Evolutionary conservation across 129 eudicot genomes (phyloP).

Genomic region (Deinandra increscens): DNA sequence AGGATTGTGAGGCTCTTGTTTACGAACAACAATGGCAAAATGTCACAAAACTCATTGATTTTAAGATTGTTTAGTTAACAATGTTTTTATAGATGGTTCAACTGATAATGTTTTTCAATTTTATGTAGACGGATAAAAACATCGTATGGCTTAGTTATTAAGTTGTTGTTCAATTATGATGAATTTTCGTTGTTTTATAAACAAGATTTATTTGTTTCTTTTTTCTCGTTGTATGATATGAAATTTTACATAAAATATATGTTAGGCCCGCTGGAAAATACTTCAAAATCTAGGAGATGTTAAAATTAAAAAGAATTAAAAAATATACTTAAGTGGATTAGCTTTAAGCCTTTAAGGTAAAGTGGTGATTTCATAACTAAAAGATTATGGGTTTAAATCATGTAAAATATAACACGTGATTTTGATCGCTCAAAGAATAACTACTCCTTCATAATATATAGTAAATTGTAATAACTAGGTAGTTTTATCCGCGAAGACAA

Average conservation of each 20-base stretch:
- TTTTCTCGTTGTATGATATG: neutral
- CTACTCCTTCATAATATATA: too few species aligned
- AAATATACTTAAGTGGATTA: too few species aligned
- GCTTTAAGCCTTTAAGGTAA: too few species aligned
- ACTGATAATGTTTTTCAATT: neutral
- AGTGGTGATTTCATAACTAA: too few species aligned
- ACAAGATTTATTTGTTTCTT: neutral
- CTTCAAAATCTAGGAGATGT: too few species aligned
- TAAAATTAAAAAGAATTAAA: too few species aligned
- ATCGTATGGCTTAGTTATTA: neutral
- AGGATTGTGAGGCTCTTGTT: slow-evolving; percentile 23
- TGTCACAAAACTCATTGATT: slow-evolving; percentile 21
- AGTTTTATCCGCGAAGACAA: too few species aligned
- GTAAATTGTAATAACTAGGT: too few species aligned
- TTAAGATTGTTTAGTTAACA: slow-evolving; percentile 3
- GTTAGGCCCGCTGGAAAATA: too few species aligned
- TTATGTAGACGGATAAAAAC: neutral
- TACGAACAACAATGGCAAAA: slow-evolving; percentile 18
- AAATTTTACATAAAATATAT: neutral
- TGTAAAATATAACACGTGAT: too few species aligned
- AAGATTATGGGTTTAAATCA: too few species aligned
- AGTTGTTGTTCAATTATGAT: neutral
- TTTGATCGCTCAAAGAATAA: too few species aligned
- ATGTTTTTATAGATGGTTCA: neutral
- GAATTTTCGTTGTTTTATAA: neutral